Conservation (phyloP, 345 rosid genomes). For the Citrus maxima region DNA sequence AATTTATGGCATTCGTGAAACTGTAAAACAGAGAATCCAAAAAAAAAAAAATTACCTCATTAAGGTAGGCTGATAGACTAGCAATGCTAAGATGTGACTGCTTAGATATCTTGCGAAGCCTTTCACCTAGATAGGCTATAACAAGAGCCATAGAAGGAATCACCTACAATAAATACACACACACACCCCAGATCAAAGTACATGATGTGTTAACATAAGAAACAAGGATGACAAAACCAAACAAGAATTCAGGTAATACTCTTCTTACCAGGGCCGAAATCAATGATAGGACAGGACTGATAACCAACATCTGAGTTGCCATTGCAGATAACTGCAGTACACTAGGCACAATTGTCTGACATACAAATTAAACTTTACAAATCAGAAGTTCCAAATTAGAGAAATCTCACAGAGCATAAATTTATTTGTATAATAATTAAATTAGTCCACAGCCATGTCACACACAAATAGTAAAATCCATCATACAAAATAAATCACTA, state of each 20-base stretch:
- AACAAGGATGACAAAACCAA: not conserved
- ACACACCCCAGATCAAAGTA: not conserved
- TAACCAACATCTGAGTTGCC: slow-evolving; percentile 77
- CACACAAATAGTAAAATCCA: not conserved
- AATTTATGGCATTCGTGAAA: not conserved
- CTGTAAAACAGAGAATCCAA: not conserved
- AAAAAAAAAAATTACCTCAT: slow-evolving; percentile 50
- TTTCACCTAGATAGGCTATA: slow-evolving; percentile 69
- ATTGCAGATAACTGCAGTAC: slow-evolving; percentile 71
- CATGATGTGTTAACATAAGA: not conserved
- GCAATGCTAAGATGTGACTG: slow-evolving; percentile 68
- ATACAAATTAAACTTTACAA: slow-evolving; percentile 2
- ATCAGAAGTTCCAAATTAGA: not conserved
- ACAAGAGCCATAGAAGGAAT: slow-evolving; percentile 73
- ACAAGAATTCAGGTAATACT: not conserved
- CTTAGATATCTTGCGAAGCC: slow-evolving; percentile 72
- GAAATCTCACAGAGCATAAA: not conserved
- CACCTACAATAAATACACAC: slow-evolving; percentile 35
- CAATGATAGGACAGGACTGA: slow-evolving; percentile 71
- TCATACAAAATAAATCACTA: not conserved
- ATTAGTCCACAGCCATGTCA: not conserved
- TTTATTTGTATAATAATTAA: not conserved
- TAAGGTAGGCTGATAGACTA: slow-evolving; percentile 72
- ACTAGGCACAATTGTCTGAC: slow-evolving; percentile 82
- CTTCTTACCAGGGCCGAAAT: slow-evolving; percentile 73